phyloP scores from a whole-genome alignment of 306 rosid species.

The Potentilla sterilis region DNA sequence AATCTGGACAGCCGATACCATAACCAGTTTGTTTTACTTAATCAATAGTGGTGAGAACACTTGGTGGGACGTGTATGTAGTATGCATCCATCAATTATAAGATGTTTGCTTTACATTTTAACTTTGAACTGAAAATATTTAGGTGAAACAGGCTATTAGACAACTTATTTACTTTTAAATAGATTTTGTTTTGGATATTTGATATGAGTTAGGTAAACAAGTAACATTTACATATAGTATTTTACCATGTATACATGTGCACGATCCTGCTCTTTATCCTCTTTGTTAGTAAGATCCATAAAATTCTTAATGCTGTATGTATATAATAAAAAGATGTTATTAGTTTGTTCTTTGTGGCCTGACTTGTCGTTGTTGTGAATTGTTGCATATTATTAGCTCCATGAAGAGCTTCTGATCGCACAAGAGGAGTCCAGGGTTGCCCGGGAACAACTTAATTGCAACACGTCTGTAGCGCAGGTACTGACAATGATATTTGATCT shows the following conservation, averaged over 20 bases:
- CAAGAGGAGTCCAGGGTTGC: constrained; percentile 65
- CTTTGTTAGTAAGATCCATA: not conserved
- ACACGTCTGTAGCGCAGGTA: constrained; percentile 53
- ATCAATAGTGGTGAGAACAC: not conserved
- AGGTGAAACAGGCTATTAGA: not conserved
- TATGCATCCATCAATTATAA: not conserved
- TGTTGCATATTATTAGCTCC: constrained; percentile 46
- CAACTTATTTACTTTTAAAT: not conserved
- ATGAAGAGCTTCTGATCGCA: constrained; percentile 61
- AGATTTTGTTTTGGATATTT: not conserved
- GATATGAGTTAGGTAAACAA: not conserved
- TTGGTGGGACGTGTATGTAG: not conserved
- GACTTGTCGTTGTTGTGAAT: constrained; percentile 23
- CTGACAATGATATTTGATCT: constrained; percentile 22
- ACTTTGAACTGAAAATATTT: not conserved
- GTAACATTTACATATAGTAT: not conserved
- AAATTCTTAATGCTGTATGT: not conserved
- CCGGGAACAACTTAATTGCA: constrained; percentile 46
- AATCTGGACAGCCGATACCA: not conserved
- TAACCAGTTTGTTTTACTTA: not conserved
- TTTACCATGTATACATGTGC: not conserved
- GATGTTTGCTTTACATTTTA: not conserved
- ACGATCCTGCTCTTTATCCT: not conserved
- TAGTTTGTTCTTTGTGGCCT: constrained; percentile 16
- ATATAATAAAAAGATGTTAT: constrained; percentile 9